Evolutionary conservation across 176 grass and related monocot genomes (phyloP).

Genomic region (Carex kokanica): DNA sequence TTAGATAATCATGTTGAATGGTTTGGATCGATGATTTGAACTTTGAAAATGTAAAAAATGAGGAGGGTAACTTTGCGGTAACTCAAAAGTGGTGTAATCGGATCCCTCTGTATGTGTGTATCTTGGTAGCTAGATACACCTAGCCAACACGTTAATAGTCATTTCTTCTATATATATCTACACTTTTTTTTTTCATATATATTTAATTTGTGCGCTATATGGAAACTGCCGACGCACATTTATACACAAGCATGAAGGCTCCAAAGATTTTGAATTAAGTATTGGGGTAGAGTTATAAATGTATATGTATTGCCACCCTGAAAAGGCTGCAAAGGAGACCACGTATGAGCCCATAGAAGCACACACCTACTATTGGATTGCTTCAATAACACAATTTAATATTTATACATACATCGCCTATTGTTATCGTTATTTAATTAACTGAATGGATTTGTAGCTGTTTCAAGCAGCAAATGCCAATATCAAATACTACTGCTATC

Average conservation of each 20-base stretch:
- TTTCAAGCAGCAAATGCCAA: constrained; percentile 14
- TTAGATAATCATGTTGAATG: too few relatives aligned
- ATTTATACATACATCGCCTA: background rate
- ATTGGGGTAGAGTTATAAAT: background rate
- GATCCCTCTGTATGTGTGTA: too few relatives aligned
- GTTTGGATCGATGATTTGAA: too few relatives aligned
- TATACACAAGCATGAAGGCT: background rate
- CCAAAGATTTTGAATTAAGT: background rate
- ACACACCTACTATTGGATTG: background rate
- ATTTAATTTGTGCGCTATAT: background rate
- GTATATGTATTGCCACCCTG: constrained; percentile 8
- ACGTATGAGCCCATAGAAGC: constrained; percentile 6
- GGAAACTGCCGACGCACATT: background rate
- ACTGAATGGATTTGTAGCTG: constrained; percentile 17
- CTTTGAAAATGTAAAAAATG: too few relatives aligned
- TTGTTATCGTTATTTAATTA: constrained; percentile 8
- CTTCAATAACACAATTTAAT: background rate
- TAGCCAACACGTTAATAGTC: too few relatives aligned
- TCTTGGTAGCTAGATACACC: too few relatives aligned
- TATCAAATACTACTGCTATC: background rate
- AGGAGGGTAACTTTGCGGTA: too few relatives aligned
- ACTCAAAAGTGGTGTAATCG: too few relatives aligned
- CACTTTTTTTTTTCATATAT: background rate
- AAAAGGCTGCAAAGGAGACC: constrained; percentile 6
- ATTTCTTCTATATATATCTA: too few relatives aligned